Evolutionary conservation across 768 basidiomycete genomes (phyloP), one percentile per base, ranked within the genome.

Genomic region (Podaxis sp.): DNA sequence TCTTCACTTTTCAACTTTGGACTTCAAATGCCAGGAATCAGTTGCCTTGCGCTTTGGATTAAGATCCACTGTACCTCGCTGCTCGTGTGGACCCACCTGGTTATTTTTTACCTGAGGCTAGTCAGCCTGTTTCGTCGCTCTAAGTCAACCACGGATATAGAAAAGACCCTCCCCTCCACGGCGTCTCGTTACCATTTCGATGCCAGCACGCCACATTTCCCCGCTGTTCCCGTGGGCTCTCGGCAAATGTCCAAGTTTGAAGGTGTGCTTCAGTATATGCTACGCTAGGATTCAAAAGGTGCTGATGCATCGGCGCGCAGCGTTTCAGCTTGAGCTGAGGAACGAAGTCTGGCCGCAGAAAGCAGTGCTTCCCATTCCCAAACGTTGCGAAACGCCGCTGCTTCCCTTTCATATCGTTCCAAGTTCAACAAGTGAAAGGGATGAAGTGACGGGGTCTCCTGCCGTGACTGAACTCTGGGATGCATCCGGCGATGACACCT

Each of bases 351-450:
- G 51, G 13, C 14, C 44, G 21, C 59, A 60, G n/a, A 53, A 28
- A 27, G 23, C 25, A 3, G 48, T 18, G 7, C 50, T 44, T 36
- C 25, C 14, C 5, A 16, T n/a, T 27, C 57, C 48, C 23, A 40
- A 59, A 37, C 59, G 59, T 46, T 60, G 59, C 36, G 32, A 40
- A 13, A 60, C 51, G 16, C 59, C 59, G 5, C 36, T 60, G 25
- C 42, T 60, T n/a, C 59, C 59, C 4, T 53, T 60, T 37, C 59
- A 60, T 46, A 7, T 14, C 5, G 38, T 60, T 46, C 59, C 59
- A 13, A 32, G 42, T 36, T 23, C 40, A 6, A 14, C 14, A 9
- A 25, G 11, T 5, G 40, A 46, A 6, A 51, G 46, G 11, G 59
- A n/a, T 10, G 27, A 42, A 1, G 32, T 7, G 50, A 9, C 16